Percentiles rank a stretch among this genome's conserved stretches.
phyloP scores from a whole-genome alignment of 1,139 yeast species.

The Debaryomyces udenii region DNA sequence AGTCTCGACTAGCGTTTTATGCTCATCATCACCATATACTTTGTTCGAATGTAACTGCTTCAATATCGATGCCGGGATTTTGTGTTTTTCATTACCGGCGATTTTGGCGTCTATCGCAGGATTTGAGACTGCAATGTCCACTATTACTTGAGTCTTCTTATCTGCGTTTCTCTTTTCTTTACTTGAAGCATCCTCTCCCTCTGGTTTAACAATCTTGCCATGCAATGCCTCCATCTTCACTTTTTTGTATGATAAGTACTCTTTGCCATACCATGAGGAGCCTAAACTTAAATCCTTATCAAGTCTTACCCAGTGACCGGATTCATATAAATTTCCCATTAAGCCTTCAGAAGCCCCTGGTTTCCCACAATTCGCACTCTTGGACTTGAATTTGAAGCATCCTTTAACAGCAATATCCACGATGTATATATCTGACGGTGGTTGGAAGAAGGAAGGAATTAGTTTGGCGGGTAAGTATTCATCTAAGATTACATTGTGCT shows the following conservation, averaged over 20 bases:
- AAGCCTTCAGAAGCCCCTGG: constrained; percentile 32
- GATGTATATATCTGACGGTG: constrained; percentile 39
- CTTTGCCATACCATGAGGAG: constrained; percentile 33
- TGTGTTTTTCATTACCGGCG: constrained; percentile 34
- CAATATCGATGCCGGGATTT: constrained; percentile 33
- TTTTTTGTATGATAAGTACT: constrained; percentile 37
- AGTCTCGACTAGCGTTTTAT: constrained; percentile 15
- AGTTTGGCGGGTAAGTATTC: constrained; percentile 33
- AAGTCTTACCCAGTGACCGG: constrained; percentile 41
- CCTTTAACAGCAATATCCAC: constrained; percentile 37
- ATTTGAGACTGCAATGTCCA: constrained; percentile 43
- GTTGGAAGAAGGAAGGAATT: constrained; percentile 46
- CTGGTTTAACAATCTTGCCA: constrained; percentile 9
- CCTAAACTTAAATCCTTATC: constrained; percentile 45
- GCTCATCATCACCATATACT: constrained; percentile 34
- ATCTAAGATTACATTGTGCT: constrained; percentile 32
- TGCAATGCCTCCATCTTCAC: constrained; percentile 27
- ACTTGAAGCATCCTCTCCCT: constrained; percentile 4
- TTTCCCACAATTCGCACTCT: constrained; percentile 33
- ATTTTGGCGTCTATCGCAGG: constrained; percentile 30
- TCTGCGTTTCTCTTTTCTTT: constrained; percentile 10
- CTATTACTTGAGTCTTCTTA: constrained; percentile 27
- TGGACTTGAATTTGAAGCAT: constrained; percentile 33
- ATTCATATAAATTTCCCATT: constrained; percentile 31
- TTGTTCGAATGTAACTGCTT: constrained; percentile 30